These are phyloP conservation scores for Ceriops tagal DNA, from an alignment of 345 rosid genomes.

Conservation along the genomic window DNA sequence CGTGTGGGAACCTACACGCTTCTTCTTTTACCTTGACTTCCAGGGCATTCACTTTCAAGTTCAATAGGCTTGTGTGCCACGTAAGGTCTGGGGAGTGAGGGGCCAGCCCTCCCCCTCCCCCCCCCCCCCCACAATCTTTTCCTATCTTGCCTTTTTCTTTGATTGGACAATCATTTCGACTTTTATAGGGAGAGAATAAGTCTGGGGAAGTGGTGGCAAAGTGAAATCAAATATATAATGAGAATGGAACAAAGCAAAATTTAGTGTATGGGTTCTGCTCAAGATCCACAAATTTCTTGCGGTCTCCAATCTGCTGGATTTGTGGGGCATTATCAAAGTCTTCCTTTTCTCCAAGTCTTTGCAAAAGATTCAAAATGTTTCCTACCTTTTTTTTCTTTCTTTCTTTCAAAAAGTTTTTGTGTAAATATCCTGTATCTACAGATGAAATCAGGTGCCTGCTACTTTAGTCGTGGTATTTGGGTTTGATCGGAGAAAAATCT, in stretches of 20 bases:
- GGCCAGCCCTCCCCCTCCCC: neutral
- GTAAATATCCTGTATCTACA: constrained; percentile 19
- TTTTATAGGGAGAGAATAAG: constrained; percentile 12
- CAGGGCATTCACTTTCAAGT: neutral
- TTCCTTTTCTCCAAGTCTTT: constrained; percentile 37
- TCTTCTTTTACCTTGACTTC: constrained; percentile 3
- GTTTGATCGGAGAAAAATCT: constrained; percentile 23
- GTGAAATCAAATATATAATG: constrained; percentile 15
- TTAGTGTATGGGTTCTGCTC: constrained; percentile 35
- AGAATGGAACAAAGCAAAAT: constrained; percentile 19
- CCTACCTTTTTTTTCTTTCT: constrained; percentile 22
- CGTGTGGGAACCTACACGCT: neutral
- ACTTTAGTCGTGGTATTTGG: constrained; percentile 32
- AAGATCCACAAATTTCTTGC: constrained; percentile 34
- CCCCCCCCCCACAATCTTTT: neutral
- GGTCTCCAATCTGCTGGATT: constrained; percentile 28
- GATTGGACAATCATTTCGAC: constrained; percentile 7
- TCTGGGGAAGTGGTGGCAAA: constrained; percentile 4
- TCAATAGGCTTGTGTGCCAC: too few species aligned
- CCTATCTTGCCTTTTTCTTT: too few species aligned
- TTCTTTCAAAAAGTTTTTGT: neutral
- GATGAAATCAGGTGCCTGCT: constrained; percentile 14
- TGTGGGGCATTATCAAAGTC: constrained; percentile 34
- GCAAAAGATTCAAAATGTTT: constrained; percentile 51
- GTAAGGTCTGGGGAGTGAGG: neutral